Percentiles rank a stretch among this genome's conserved stretches.
Evolutionary conservation across 2,329 filamentous ascomycete species (phyloP).

Genomic region (Arachnopeziza araneosa): DNA sequence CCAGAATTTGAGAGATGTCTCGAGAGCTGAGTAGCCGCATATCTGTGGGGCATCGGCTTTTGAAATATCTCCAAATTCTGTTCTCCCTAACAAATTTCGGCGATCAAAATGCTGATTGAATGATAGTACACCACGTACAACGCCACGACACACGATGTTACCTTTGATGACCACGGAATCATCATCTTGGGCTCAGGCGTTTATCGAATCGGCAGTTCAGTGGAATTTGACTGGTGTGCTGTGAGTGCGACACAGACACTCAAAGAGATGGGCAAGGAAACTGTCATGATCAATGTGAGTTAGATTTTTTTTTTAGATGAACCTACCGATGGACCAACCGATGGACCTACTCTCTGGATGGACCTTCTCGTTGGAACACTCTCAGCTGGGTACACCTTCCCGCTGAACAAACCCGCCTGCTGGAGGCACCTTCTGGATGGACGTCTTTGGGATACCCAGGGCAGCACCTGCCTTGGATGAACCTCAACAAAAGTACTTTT

Average conservation of each 20-base stretch:
- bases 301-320: neutral
- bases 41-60: neutral
- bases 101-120: neutral
- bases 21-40: neutral
- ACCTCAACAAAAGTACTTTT: too few species aligned
- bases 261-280: constrained; percentile 87
- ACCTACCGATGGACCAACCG: neutral
- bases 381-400: too few species aligned
- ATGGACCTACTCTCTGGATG: neutral
- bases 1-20: too few species aligned
- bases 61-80: neutral
- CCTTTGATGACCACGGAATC: constrained; percentile 86
- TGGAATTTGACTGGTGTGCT: constrained; percentile 98
- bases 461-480: neutral
- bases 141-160: constrained; percentile 86
- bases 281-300: constrained; percentile 86
- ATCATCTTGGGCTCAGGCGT: constrained; percentile 90
- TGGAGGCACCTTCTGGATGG: neutral
- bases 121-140: constrained; percentile 87
- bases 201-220: constrained; percentile 94
- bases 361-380: too few species aligned
- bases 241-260: constrained; percentile 84
- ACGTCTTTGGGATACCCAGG: too few species aligned
- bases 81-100: neutral
- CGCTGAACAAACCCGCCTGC: neutral